These are phyloP conservation scores for Camellia oleifera DNA, from an alignment of 179 eudicot species.

Conservation along the genomic window DNA sequence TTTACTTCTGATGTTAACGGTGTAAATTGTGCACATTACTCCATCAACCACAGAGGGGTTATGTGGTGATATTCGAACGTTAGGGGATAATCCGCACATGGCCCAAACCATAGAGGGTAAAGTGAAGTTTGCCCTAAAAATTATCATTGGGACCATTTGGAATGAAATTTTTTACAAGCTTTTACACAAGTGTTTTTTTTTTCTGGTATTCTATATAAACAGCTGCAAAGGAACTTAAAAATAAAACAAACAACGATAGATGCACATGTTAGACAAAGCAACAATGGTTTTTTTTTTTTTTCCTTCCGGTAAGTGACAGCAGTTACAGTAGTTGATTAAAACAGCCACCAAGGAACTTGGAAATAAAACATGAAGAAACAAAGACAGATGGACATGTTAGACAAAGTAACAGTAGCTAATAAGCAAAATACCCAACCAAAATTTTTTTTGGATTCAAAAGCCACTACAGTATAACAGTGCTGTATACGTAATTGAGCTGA, in stretches of 20 bases:
- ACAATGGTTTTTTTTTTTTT: background rate
- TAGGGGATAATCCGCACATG: no score
- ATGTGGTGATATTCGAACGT: no score
- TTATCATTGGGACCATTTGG: background rate
- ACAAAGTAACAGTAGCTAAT: background rate
- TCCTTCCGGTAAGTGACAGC: no score
- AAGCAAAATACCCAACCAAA: background rate
- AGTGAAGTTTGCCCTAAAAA: no score
- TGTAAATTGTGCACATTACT: no score
- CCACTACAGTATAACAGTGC: background rate
- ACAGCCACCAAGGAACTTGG: no score
- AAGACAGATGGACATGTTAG: background rate
- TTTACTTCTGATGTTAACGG: no score
- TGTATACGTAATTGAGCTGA: background rate
- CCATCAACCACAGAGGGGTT: no score
- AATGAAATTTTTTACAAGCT: background rate
- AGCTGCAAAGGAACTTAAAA: background rate
- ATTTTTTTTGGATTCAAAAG: no score
- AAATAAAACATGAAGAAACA: background rate
- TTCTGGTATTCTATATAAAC: background rate
- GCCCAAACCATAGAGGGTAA: no score
- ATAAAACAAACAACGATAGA: background rate
- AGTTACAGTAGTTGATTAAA: background rate
- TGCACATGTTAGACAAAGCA: background rate
- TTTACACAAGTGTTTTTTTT: background rate